Evolutionary conservation across 2,329 filamentous ascomycete species (phyloP).

Genomic region (Coleophoma eucalyptorum): DNA sequence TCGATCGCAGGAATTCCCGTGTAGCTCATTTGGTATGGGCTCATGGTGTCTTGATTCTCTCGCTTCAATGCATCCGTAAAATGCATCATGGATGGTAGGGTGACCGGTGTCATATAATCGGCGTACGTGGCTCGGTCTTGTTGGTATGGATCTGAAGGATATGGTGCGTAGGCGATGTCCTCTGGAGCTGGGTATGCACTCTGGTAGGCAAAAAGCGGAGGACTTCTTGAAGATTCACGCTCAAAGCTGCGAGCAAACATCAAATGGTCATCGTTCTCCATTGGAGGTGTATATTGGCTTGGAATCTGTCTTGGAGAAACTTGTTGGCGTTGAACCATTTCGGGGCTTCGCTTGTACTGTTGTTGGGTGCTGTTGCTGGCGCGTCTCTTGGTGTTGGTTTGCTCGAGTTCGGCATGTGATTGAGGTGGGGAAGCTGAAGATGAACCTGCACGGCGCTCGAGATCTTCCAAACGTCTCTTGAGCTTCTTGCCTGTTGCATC

Average conservation of each 20-base stretch:
- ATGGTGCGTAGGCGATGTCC: slow-evolving; percentile 56
- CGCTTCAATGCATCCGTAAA: slow-evolving; percentile 65
- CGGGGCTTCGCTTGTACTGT: slow-evolving; percentile 22
- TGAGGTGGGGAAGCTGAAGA: slow-evolving; percentile 53
- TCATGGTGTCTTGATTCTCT: slow-evolving; percentile 58
- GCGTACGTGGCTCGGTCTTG: slow-evolving; percentile 42
- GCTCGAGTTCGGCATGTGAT: slow-evolving; percentile 41
- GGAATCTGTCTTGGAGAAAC: slow-evolving; percentile 36
- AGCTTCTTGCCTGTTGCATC: slow-evolving; percentile 74
- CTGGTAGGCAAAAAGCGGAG: slow-evolving; percentile 63
- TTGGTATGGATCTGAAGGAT: slow-evolving; percentile 51
- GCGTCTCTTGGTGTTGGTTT: slow-evolving; percentile 27
- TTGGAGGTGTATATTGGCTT: slow-evolving; percentile 58
- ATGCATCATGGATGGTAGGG: slow-evolving; percentile 61
- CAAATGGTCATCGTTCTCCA: slow-evolving; percentile 59
- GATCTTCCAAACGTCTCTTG: slow-evolving; percentile 82
- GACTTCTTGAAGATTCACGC: slow-evolving; percentile 67
- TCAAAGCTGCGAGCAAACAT: slow-evolving; percentile 65
- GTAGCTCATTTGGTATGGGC: slow-evolving; percentile 62
- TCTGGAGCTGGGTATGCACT: slow-evolving; percentile 61
- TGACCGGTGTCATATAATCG: slow-evolving; percentile 54
- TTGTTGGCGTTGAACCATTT: slow-evolving; percentile 29
- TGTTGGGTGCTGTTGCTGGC: slow-evolving; percentile 22
- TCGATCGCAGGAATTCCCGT: slow-evolving; percentile 60
- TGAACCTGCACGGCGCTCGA: slow-evolving; percentile 72